Percentiles rank a stretch among this genome's conserved stretches.
Conservation (phyloP, 1,139 yeast genomes). For the Zhuliangozyma blackwelliae region DNA sequence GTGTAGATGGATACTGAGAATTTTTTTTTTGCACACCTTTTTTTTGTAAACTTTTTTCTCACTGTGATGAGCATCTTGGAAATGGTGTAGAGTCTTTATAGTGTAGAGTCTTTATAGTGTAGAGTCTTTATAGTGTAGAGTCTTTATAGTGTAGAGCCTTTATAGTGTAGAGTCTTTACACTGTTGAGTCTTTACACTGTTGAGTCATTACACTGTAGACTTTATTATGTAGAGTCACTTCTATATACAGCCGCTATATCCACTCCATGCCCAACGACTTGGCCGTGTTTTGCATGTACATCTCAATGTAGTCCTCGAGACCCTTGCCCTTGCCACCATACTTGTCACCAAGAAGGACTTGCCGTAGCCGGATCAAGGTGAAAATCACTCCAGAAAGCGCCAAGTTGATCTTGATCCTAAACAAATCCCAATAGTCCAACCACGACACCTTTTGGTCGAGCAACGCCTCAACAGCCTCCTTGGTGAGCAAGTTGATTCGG, state of each 20-base stretch:
- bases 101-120: too few species aligned
- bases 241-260: slow-evolving; percentile 6
- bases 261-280: slow-evolving; percentile 39
- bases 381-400: slow-evolving; percentile 43
- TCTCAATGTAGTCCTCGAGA: slow-evolving; percentile 45
- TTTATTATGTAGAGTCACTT: not conserved
- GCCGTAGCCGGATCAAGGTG: slow-evolving; percentile 35
- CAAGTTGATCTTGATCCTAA: slow-evolving; percentile 34
- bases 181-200: too few species aligned
- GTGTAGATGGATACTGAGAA: not conserved
- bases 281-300: slow-evolving; percentile 39
- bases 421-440: slow-evolving; percentile 19
- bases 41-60: not conserved
- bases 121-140: too few species aligned
- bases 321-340: slow-evolving; percentile 35
- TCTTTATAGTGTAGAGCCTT: too few species aligned
- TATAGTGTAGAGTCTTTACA: too few species aligned
- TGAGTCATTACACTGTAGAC: too few species aligned
- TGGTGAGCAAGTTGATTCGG: slow-evolving; percentile 58
- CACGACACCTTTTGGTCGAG: slow-evolving; percentile 13
- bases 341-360: slow-evolving; percentile 28
- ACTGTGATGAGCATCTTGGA: not conserved
- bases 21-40: not conserved
- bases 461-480: slow-evolving; percentile 42
- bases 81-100: too few species aligned